phyloP scores from a whole-genome alignment of 805 yeast species.

The Myxozyma sirexii region DNA sequence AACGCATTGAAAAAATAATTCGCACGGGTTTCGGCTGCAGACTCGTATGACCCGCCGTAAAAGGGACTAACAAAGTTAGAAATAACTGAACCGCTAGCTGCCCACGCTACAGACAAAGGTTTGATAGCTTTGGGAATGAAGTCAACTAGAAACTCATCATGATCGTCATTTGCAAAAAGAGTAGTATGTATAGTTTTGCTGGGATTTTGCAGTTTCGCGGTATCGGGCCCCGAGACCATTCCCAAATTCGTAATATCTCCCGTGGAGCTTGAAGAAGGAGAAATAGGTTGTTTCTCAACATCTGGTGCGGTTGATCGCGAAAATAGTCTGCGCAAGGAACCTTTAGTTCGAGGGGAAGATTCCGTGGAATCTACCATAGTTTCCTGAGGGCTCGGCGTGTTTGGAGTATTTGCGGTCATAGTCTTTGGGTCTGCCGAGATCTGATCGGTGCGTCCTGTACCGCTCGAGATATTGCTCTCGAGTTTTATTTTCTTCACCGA shows the following conservation, averaged over 20 bases:
- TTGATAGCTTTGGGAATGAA: neutral
- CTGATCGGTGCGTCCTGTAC: too few species aligned
- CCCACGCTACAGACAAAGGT: conserved; percentile 6
- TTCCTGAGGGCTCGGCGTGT: too few species aligned
- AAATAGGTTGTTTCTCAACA: too few species aligned
- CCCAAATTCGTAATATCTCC: neutral
- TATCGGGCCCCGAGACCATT: too few species aligned
- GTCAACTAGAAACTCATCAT: conserved; percentile 11
- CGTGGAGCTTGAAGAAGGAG: too few species aligned
- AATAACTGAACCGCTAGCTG: neutral
- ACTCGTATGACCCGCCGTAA: neutral
- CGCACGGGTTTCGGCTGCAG: neutral
- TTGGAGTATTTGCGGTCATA: too few species aligned
- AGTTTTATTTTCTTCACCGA: conserved; percentile 1
- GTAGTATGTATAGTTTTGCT: conserved; percentile 6
- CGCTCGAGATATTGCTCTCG: too few species aligned
- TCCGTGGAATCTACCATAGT: too few species aligned
- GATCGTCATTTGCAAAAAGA: conserved; percentile 1
- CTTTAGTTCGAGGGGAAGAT: too few species aligned
- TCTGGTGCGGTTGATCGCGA: too few species aligned
- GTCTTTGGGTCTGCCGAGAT: too few species aligned
- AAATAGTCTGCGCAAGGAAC: too few species aligned
- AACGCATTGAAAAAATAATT: neutral
- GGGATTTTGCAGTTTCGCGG: neutral
- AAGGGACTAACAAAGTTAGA: neutral